Percentiles rank a stretch among this genome's conserved stretches.
Conservation (phyloP, 768 basidiomycete genomes). For the Russula dissimulans region DNA sequence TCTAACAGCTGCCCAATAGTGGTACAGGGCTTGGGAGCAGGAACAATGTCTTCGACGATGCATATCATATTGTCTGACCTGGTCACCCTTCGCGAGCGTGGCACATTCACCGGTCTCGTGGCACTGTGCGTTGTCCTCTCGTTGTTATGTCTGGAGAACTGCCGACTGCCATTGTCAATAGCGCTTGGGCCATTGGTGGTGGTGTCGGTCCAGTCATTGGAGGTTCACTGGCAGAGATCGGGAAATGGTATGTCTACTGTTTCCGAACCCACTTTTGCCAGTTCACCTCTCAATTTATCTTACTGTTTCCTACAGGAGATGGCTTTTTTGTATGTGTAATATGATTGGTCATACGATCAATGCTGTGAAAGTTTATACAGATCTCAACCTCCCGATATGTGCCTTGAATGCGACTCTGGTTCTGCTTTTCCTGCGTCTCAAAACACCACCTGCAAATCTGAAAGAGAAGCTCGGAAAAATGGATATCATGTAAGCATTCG, state of each 20-base stretch:
- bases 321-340: constrained; percentile 17
- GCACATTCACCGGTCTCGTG: constrained; percentile 25
- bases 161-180: not conserved
- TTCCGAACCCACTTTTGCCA: not conserved
- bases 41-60: constrained; percentile 23
- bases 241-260: constrained; percentile 3
- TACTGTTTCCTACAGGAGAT: constrained; percentile 15
- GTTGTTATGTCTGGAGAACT: no score
- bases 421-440: constrained; percentile 28
- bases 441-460: constrained; percentile 27
- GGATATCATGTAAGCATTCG: constrained; percentile 31
- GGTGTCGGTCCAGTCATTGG: constrained; percentile 25
- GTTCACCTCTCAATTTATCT: constrained; percentile 19
- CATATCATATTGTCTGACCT: constrained; percentile 28
- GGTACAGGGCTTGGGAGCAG: constrained; percentile 26
- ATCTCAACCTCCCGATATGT: constrained; percentile 33
- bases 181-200: constrained; percentile 24
- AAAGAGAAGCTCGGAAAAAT: constrained; percentile 28
- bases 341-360: not conserved
- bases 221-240: constrained; percentile 21
- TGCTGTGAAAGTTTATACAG: constrained; percentile 9
- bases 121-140: constrained; percentile 21
- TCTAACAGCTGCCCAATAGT: not conserved
- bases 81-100: constrained; percentile 9
- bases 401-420: constrained; percentile 24